These are phyloP conservation scores for Macrophomina tecta DNA, from an alignment of 2,329 filamentous ascomycete species.

Conservation along the genomic window DNA sequence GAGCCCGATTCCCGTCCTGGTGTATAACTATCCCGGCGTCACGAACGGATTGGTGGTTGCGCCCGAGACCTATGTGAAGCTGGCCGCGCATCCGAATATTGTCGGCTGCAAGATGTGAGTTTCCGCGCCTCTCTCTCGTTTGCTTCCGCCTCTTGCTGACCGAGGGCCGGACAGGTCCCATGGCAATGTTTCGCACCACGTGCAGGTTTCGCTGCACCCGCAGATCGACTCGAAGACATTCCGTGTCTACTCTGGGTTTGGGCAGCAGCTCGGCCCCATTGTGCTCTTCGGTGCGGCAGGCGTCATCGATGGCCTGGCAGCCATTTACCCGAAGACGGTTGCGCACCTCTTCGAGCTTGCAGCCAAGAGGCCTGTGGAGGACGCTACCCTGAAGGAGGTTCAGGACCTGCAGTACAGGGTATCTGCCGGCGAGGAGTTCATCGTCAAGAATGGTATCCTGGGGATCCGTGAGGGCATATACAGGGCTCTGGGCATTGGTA, in stretches of 20 bases:
- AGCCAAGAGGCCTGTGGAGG: slow-evolving; percentile 29
- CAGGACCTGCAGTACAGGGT: slow-evolving; percentile 63
- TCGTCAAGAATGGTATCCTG: slow-evolving; percentile 62
- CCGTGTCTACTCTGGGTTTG: slow-evolving; percentile 64
- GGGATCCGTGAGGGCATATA: slow-evolving; percentile 66
- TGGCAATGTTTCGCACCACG: slow-evolving; percentile 64
- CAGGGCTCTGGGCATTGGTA: slow-evolving; percentile 60
- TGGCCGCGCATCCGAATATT: slow-evolving; percentile 65
- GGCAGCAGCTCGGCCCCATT: slow-evolving; percentile 65
- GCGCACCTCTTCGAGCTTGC: slow-evolving; percentile 61
- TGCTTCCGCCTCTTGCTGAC: neutral
- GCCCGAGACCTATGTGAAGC: slow-evolving; percentile 59
- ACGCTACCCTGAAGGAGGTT: slow-evolving; percentile 50
- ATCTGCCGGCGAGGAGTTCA: slow-evolving; percentile 63
- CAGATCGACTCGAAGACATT: slow-evolving; percentile 67
- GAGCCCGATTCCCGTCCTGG: slow-evolving; percentile 62
- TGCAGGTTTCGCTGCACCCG: slow-evolving; percentile 61
- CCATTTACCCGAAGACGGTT: slow-evolving; percentile 65
- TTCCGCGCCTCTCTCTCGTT: neutral
- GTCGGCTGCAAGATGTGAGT: slow-evolving; percentile 66
- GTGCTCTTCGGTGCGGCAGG: slow-evolving; percentile 64
- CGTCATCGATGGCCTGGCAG: slow-evolving; percentile 67
- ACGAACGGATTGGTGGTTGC: slow-evolving; percentile 65
- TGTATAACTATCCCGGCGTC: slow-evolving; percentile 69
- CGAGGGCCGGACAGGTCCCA: slow-evolving; percentile 51